Percentiles rank a stretch among this genome's conserved stretches.
Evolutionary conservation across 1,284 basidiomycete species (phyloP).

Genomic region (Microbotryomycetes sp.): DNA sequence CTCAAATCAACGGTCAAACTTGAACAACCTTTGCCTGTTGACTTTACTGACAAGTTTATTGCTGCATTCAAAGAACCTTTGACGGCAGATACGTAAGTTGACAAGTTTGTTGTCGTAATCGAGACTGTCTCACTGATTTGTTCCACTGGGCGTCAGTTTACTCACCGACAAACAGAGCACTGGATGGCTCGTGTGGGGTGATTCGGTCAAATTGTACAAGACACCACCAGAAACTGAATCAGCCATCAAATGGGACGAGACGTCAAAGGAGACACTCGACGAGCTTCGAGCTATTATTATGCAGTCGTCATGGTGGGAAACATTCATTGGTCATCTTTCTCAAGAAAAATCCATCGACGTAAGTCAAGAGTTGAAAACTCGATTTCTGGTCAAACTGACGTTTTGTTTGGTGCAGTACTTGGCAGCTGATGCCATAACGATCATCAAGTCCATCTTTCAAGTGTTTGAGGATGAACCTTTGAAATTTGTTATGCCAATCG

Average conservation of each 20-base stretch:
- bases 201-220: constrained; percentile 62
- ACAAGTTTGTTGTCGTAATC: not conserved
- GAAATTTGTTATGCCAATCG: constrained; percentile 50
- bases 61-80: constrained; percentile 45
- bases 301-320: constrained; percentile 56
- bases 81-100: constrained; percentile 16
- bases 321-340: constrained; percentile 41
- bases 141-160: constrained; percentile 40
- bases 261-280: constrained; percentile 56
- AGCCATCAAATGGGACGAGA: constrained; percentile 59
- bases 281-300: constrained; percentile 53
- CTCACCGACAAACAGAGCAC: constrained; percentile 73
- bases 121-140: not conserved
- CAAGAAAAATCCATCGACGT: constrained; percentile 35
- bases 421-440: constrained; percentile 37
- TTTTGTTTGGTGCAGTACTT: constrained; percentile 17
- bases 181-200: constrained; percentile 81
- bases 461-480: constrained; percentile 52
- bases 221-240: constrained; percentile 49
- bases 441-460: constrained; percentile 50
- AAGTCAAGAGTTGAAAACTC: too few species aligned
- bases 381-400: not conserved
- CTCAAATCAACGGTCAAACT: constrained; percentile 55
- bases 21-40: constrained; percentile 38
- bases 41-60: constrained; percentile 55